Conservation (phyloP, 441 rosid genomes). For the Croton laevigatus region DNA sequence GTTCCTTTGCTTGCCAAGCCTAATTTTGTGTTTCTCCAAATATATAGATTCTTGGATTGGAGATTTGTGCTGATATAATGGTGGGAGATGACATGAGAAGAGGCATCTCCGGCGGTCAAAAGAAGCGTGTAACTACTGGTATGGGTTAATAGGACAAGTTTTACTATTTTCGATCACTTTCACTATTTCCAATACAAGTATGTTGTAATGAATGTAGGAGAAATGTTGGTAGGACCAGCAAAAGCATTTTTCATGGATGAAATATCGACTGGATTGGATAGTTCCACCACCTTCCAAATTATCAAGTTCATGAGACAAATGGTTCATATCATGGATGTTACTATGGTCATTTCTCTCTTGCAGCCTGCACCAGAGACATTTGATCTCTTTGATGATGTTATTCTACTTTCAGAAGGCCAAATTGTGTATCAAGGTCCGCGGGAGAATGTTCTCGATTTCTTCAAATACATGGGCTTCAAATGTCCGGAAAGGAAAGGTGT, state of each 20-base stretch:
- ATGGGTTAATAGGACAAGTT: not conserved
- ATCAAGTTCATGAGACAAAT: constrained; percentile 55
- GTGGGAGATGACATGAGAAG: constrained; percentile 72
- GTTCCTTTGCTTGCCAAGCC: not conserved
- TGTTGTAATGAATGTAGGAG: constrained; percentile 38
- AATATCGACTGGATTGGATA: constrained; percentile 65
- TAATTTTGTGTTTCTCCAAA: not conserved
- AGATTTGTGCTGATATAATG: constrained; percentile 55
- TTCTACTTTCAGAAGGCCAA: constrained; percentile 59
- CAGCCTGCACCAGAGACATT: constrained; percentile 72
- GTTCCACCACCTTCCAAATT: constrained; percentile 63
- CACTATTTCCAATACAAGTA: constrained; percentile 15
- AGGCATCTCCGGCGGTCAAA: constrained; percentile 75
- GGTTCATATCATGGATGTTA: constrained; percentile 60
- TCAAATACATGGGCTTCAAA: constrained; percentile 51
- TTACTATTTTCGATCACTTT: not conserved
- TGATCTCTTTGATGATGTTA: constrained; percentile 61
- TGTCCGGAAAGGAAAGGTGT: constrained; percentile 66
- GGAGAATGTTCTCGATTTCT: constrained; percentile 54
- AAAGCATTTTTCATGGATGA: constrained; percentile 68
- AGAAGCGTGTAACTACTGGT: constrained; percentile 70
- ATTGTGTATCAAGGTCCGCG: constrained; percentile 66
- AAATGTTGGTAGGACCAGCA: constrained; percentile 66
- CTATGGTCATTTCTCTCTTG: constrained; percentile 57
- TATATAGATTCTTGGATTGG: constrained; percentile 65